Conservation (phyloP, 768 basidiomycete species). For the Peribolospora kevripleyi region DNA sequence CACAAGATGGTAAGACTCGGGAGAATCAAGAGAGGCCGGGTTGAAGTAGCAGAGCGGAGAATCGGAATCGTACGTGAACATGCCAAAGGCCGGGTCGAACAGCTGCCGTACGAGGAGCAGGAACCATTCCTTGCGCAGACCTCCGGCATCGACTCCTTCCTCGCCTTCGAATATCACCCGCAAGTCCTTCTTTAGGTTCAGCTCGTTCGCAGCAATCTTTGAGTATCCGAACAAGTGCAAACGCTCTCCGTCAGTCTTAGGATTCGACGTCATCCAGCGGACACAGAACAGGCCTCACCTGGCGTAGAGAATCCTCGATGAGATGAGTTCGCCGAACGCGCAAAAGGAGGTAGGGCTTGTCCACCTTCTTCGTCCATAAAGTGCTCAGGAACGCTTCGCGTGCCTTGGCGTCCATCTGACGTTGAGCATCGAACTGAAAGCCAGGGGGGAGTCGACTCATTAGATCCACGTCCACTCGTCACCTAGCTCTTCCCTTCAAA, state of each 20-base stretch:
- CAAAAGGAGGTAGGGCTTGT: conserved; percentile 2
- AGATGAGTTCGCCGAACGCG: conserved; percentile 2
- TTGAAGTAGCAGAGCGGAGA: conserved; percentile 44
- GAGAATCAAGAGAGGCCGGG: conserved; percentile 47
- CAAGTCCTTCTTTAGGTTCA: conserved; percentile 42
- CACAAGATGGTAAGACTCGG: conserved; percentile 61
- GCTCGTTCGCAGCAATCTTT: conserved; percentile 12
- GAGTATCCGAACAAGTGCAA: neutral
- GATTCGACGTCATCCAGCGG: neutral
- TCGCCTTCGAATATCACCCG: conserved; percentile 58
- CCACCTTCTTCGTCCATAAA: neutral
- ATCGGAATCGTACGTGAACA: conserved; percentile 52
- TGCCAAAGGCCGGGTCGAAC: conserved; percentile 27
- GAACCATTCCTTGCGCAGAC: conserved; percentile 47
- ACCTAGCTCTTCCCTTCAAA: neutral
- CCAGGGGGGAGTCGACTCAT: too few relatives aligned
- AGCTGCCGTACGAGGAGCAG: conserved; percentile 62
- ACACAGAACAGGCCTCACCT: neutral
- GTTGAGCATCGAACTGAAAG: conserved; percentile 2
- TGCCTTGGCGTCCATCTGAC: conserved; percentile 6
- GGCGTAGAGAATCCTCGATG: conserved; percentile 7
- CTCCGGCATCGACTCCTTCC: conserved; percentile 51
- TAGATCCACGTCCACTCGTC: neutral
- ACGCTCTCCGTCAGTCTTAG: neutral
- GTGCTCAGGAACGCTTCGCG: conserved; percentile 1